Evolutionary conservation across 2,329 filamentous ascomycete species (phyloP).

Genomic region (Rhytidhysteron rufulum): DNA sequence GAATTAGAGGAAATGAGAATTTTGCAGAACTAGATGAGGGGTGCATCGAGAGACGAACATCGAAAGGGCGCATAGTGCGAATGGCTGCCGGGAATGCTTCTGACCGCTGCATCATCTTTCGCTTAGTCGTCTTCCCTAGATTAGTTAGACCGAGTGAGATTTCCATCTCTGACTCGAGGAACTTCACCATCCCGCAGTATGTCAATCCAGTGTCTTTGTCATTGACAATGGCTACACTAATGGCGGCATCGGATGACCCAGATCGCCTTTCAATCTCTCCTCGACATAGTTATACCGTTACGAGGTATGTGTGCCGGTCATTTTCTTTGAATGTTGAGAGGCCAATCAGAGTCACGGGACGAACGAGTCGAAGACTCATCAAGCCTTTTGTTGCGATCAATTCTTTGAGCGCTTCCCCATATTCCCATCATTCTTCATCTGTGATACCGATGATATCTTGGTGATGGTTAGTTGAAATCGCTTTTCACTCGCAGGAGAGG

Average conservation of each 20-base stretch:
- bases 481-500: too few species aligned
- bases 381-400: constrained; percentile 34
- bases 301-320: constrained; percentile 14
- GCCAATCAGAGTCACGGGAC: constrained; percentile 35
- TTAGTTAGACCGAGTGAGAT: constrained; percentile 17
- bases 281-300: constrained; percentile 10
- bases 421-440: constrained; percentile 40
- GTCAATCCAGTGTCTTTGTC: constrained; percentile 18
- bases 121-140: constrained; percentile 19
- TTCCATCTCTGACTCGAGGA: constrained; percentile 19
- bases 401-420: constrained; percentile 34
- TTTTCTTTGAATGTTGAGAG: constrained; percentile 10
- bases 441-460: constrained; percentile 42
- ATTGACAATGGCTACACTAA: not conserved
- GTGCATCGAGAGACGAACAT: constrained; percentile 10
- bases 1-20: constrained; percentile 6
- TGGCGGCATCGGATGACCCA: not conserved
- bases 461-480: too few species aligned
- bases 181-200: constrained; percentile 25
- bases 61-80: constrained; percentile 5
- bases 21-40: constrained; percentile 6
- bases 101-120: constrained; percentile 20
- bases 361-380: constrained; percentile 32
- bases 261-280: constrained; percentile 11
- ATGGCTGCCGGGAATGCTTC: constrained; percentile 1